These are phyloP conservation scores for Moesziomyces sp. DNA, from an alignment of 1,284 basidiomycete genomes.

Conservation along the genomic window DNA sequence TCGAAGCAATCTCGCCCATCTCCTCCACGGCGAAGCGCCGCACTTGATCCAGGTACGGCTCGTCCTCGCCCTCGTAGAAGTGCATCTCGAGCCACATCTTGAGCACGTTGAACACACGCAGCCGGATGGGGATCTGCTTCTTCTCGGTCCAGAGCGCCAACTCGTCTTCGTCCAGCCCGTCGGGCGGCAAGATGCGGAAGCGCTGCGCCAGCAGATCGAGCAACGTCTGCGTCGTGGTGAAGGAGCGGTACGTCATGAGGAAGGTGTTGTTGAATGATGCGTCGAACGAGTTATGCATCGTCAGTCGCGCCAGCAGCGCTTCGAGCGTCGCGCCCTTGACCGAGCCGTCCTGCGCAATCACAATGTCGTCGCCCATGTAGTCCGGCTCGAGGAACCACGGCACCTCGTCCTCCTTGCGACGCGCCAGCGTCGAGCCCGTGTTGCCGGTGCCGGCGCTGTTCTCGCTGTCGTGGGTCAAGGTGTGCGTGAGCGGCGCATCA, in stretches of 20 bases:
- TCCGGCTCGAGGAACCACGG: conserved; percentile 84
- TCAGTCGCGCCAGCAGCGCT: conserved; percentile 87
- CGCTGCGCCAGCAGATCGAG: conserved; percentile 86
- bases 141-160: conserved; percentile 83
- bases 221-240: conserved; percentile 85
- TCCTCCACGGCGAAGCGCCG: conserved; percentile 66
- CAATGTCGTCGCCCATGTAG: conserved; percentile 81
- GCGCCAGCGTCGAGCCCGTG: conserved; percentile 15
- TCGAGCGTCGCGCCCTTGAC: conserved; percentile 87
- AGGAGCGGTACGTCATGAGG: conserved; percentile 96
- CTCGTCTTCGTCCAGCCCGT: conserved; percentile 76
- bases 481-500: conserved; percentile 69
- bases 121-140: conserved; percentile 87
- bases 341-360: conserved; percentile 76
- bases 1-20: conserved; percentile 54
- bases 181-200: conserved; percentile 83
- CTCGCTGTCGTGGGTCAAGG: conserved; percentile 42
- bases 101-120: conserved; percentile 68
- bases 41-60: conserved; percentile 65
- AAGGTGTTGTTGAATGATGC: conserved; percentile 89
- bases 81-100: conserved; percentile 69
- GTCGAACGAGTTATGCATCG: conserved; percentile 78
- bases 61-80: conserved; percentile 67
- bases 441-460: conserved; percentile 15
- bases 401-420: conserved; percentile 68